A percentile compares a stretch with the other conserved stretches of the same genome.
phyloP scores from a whole-genome alignment of 441 rosid species.

The Arabidopsis lyrata region DNA sequence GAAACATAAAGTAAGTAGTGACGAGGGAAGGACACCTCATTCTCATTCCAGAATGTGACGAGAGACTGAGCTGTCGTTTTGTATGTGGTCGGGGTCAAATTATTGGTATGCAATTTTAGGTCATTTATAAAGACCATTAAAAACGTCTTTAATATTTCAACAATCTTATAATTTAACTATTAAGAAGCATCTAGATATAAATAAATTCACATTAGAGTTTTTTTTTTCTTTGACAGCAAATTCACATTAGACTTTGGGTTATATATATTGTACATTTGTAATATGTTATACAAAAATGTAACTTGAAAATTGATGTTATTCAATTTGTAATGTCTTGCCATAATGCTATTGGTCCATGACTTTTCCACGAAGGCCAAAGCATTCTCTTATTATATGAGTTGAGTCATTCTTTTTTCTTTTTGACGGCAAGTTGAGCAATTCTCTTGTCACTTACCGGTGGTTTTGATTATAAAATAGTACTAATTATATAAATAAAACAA shows the following conservation, averaged over 20 bases:
- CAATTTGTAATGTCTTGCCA: conserved; percentile 2
- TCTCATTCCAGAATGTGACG: conserved; percentile 24
- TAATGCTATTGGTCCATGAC: conserved; percentile 3
- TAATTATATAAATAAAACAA: not conserved
- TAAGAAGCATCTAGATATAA: conserved; percentile 15
- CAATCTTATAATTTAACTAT: not conserved
- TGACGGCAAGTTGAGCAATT: conserved; percentile 12
- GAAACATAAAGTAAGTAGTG: conserved; percentile 16
- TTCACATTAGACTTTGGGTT: not conserved
- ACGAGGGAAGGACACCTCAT: conserved; percentile 35
- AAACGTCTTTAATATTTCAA: not conserved
- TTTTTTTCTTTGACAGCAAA: not conserved
- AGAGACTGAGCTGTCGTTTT: conserved; percentile 38
- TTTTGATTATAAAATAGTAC: not conserved
- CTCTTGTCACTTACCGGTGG: not conserved
- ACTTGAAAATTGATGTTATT: not conserved
- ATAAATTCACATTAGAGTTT: conserved; percentile 5
- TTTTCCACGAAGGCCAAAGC: conserved; percentile 24
- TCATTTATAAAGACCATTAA: conserved; percentile 13
- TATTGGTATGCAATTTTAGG: conserved; percentile 2
- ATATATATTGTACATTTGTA: not conserved
- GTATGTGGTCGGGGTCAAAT: conserved; percentile 37
- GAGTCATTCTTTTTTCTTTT: conserved; percentile 13
- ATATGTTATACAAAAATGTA: not conserved
- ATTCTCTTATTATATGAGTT: conserved; percentile 15